Evolutionary conservation across 495 filamentous ascomycete genomes (phyloP).

Genomic region (Achaetomiella virescens): DNA sequence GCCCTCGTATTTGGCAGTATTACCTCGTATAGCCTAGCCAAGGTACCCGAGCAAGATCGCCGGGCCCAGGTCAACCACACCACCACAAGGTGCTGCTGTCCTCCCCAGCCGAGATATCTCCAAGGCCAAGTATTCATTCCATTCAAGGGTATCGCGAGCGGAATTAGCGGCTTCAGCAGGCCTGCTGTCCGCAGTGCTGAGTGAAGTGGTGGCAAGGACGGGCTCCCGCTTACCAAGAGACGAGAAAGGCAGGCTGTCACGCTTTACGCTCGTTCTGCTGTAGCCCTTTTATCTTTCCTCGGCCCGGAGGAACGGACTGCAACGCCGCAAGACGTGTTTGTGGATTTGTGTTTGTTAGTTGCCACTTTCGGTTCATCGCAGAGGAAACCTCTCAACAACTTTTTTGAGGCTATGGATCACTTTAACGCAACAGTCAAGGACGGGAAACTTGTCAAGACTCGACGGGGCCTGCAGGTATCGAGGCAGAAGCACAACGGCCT

Average conservation of each 20-base stretch:
- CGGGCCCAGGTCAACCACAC: background rate
- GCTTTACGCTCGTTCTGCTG: background rate
- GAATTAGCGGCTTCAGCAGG: background rate
- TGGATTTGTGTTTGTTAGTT: background rate
- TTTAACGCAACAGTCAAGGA: conserved; percentile 29
- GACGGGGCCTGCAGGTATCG: conserved; percentile 27
- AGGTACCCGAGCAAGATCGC: background rate
- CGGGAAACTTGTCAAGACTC: conserved; percentile 25
- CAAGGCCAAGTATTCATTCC: background rate
- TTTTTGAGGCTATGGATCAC: conserved; percentile 22
- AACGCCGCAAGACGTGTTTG: background rate
- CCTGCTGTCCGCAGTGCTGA: background rate
- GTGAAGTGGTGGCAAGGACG: background rate
- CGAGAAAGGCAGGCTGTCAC: background rate
- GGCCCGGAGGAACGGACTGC: background rate
- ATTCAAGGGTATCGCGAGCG: background rate
- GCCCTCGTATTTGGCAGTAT: conserved; percentile 10
- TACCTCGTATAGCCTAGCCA: conserved; percentile 10
- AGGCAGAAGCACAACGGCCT: conserved; percentile 27
- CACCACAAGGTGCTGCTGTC: background rate
- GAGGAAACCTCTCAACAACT: background rate
- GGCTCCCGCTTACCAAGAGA: background rate
- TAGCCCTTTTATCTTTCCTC: background rate
- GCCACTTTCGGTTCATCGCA: background rate
- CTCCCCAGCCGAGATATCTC: background rate